Base-by-base conservation (phyloP, 257 asterid species). In the Catharanthus roseus region DNA sequence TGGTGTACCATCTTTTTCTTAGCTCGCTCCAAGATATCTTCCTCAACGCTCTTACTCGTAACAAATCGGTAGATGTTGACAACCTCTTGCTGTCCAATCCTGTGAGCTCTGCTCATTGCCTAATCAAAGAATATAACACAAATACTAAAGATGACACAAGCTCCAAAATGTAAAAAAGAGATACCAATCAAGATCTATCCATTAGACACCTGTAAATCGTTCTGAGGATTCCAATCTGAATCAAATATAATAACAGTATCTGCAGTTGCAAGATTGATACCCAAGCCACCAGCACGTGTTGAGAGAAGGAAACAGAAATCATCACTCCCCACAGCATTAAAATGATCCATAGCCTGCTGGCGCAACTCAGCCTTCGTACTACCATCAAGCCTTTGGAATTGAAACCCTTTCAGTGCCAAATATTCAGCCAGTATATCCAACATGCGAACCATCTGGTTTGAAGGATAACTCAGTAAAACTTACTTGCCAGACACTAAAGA, bases 31-130 rank as follows among this genome's bases (percentile, higher is more conserved):
- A 95, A 86, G 71, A 95, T 95, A 81, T 95, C 98, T 84, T 95
- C 99, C 88, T 95, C 99, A 41, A 95, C 99, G 72, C 99, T 95
- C 86, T 87, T 95, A 89, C 99, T 91, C 58, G 99, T 95, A 72
- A 95, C 99, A 82, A 95, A 95, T 70, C 99, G 87, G 77, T 95
- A 95, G 64, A 95, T 95, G 80, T 95, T 95, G 72, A 95, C 99
- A 53, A 95, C 99, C 26, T 95, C 98, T 85, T 91, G 99, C 84
- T 95, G 99, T 77, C 99, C 99, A 83, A 95, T 95, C 81, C 99
- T 87, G 78, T 95, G 99, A 74, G 99, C 99, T 79, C 99, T 88
- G 78, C 99, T 95, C 99, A 95, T 95, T 75, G 99, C 99, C 98
- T 91, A 78, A 72, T 65, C 73, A 72, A 73, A 80, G 45, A 28